Evolutionary conservation across 2,329 filamentous ascomycete genomes (phyloP).

Genomic region (Xylaria sp.): DNA sequence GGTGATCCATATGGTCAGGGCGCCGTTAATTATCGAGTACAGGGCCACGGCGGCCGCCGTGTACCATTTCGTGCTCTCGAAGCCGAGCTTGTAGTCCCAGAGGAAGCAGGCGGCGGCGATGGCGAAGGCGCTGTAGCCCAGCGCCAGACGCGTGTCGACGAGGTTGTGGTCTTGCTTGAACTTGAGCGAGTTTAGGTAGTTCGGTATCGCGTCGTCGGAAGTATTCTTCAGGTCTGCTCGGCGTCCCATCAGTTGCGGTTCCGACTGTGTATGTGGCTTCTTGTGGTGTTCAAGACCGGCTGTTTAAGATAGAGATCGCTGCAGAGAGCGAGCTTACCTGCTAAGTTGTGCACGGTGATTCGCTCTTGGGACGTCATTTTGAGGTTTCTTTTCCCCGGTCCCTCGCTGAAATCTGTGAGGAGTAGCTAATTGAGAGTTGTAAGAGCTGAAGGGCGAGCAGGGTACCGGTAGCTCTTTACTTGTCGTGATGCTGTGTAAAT

Average conservation of each 20-base stretch:
- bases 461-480: not conserved
- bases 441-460: not conserved
- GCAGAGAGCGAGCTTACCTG: constrained; percentile 57
- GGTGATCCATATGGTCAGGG: constrained; percentile 85
- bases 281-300: not conserved
- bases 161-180: constrained; percentile 86
- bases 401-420: not conserved
- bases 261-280: not conserved
- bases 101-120: constrained; percentile 86
- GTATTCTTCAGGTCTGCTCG: constrained; percentile 90
- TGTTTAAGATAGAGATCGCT: constrained; percentile 12
- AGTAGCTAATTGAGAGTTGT: not conserved
- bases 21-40: constrained; percentile 82
- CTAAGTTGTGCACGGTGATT: constrained; percentile 74
- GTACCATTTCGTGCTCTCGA: constrained; percentile 84
- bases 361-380: constrained; percentile 62
- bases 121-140: constrained; percentile 84
- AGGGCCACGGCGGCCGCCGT: constrained; percentile 80
- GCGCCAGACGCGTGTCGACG: constrained; percentile 80
- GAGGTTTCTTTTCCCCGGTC: constrained; percentile 7
- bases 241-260: constrained; percentile 29
- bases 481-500: constrained; percentile 5
- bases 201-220: constrained; percentile 91
- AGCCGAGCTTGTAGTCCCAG: constrained; percentile 91
- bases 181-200: constrained; percentile 88